These are phyloP conservation scores for Colletotrichum destructivum DNA, from an alignment of 2,329 filamentous ascomycete species.

Conservation along the genomic window DNA sequence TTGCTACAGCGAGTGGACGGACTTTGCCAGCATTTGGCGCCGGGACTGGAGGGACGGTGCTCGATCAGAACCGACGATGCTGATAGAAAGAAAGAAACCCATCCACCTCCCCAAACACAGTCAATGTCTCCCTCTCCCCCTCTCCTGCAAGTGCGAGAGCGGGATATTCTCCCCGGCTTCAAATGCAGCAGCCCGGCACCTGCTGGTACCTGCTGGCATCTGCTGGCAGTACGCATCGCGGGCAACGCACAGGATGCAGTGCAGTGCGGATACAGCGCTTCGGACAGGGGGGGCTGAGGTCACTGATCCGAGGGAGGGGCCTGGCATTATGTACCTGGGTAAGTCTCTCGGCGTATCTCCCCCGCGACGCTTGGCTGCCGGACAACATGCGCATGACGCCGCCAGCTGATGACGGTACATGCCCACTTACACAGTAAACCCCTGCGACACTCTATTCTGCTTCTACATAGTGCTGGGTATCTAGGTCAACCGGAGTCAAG, in stretches of 20 bases:
- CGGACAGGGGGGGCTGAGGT: conserved; percentile 30
- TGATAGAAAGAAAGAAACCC: not conserved
- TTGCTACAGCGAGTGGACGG: not conserved
- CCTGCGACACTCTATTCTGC: too few relatives aligned
- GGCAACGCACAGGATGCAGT: conserved; percentile 29
- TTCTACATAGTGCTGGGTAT: not conserved
- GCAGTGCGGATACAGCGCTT: conserved; percentile 26
- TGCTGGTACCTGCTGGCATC: conserved; percentile 13
- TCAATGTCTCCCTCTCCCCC: conserved; percentile 5
- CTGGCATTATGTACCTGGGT: conserved; percentile 9
- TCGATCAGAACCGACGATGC: not conserved
- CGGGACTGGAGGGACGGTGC: conserved; percentile 7
- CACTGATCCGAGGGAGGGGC: not conserved
- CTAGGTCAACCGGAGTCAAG: conserved; percentile 25
- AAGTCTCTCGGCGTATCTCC: conserved; percentile 20
- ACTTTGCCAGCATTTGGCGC: conserved; percentile 22
- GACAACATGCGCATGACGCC: conserved; percentile 9
- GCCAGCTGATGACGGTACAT: conserved; percentile 12
- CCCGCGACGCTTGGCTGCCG: conserved; percentile 1
- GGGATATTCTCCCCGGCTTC: conserved; percentile 23
- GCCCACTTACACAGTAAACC: not conserved
- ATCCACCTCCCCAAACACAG: conserved; percentile 5
- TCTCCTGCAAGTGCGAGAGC: conserved; percentile 6
- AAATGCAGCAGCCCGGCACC: not conserved
- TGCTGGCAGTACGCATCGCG: conserved; percentile 10